Conservation (phyloP, 768 basidiomycete species). For the Rhizopogon vesiculosus region DNA sequence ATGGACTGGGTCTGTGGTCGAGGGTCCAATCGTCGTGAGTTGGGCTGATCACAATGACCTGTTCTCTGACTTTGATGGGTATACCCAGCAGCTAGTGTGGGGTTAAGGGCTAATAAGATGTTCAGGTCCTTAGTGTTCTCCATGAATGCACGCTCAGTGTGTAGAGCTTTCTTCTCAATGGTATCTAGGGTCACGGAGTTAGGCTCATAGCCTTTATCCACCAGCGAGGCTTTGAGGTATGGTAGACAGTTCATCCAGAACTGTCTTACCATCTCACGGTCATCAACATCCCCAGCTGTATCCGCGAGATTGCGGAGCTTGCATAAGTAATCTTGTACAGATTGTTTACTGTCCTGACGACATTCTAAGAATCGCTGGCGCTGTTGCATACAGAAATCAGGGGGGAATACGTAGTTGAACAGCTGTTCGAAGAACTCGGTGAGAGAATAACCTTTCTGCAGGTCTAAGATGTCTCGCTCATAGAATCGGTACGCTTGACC, state of each 20-base stretch:
- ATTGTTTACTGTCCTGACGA: constrained; percentile 1
- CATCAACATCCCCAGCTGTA: constrained; percentile 10
- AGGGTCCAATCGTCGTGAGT: no score
- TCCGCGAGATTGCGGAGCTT: constrained; percentile 4
- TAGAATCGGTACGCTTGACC: constrained; percentile 5
- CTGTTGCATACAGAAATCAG: constrained; percentile 11
- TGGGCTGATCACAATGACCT: no score
- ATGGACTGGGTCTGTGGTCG: no score
- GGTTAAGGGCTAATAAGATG: no score
- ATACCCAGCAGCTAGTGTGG: not conserved
- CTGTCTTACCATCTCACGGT: not conserved
- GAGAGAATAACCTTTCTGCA: constrained; percentile 5
- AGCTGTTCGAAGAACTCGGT: constrained; percentile 5
- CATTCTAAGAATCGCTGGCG: constrained; percentile 8
- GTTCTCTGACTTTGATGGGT: no score
- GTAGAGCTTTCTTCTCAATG: not conserved
- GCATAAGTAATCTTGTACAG: constrained; percentile 6
- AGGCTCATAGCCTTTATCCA: constrained; percentile 7
- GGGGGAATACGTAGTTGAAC: constrained; percentile 11
- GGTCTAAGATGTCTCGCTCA: constrained; percentile 2
- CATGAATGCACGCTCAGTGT: constrained; percentile 3
- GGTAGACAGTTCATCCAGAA: constrained; percentile 10
- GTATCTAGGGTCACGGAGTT: not conserved
- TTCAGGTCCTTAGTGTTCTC: not conserved
- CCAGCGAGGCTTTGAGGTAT: constrained; percentile 3